Percentiles rank a stretch among this genome's conserved stretches.
phyloP scores from a whole-genome alignment of 75 land plant species.

The Larix kaempferi region DNA sequence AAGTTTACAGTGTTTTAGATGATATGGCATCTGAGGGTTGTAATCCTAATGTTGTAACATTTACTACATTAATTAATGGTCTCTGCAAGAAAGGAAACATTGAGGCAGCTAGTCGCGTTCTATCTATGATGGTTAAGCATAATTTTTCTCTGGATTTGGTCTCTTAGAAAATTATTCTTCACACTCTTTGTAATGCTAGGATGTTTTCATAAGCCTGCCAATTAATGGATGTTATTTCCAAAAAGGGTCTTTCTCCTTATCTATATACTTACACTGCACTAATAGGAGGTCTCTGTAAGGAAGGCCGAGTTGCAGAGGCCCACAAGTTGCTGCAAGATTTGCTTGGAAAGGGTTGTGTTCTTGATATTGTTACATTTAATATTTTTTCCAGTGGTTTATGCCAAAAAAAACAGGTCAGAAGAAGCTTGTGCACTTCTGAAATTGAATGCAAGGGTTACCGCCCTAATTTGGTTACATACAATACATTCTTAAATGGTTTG shows the following conservation, averaged over 20 bases:
- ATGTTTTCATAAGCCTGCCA: slow-evolving; percentile 19
- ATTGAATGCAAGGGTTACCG: slow-evolving; percentile 40
- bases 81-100: slow-evolving; percentile 32
- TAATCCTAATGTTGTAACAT: slow-evolving; percentile 34
- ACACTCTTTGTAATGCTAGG: slow-evolving; percentile 17
- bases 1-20: slow-evolving; percentile 24
- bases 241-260: slow-evolving; percentile 31
- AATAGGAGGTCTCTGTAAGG: slow-evolving; percentile 40
- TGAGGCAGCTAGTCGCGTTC: slow-evolving; percentile 20
- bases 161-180: slow-evolving; percentile 35
- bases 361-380: slow-evolving; percentile 39
- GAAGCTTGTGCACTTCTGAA: slow-evolving; percentile 34
- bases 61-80: slow-evolving; percentile 25
- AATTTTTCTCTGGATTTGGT: slow-evolving; percentile 28
- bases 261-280: slow-evolving; percentile 24
- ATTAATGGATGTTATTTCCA: slow-evolving; percentile 22
- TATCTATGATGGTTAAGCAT: slow-evolving; percentile 18
- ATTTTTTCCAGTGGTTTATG: slow-evolving; percentile 39
- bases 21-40: slow-evolving; percentile 29
- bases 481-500: slow-evolving; percentile 45
- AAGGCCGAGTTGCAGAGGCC: slow-evolving; percentile 23
- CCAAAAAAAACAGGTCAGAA: slow-evolving; percentile 14
- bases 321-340: slow-evolving; percentile 16
- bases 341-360: slow-evolving; percentile 15
- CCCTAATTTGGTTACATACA: slow-evolving; percentile 55